phyloP scores from a whole-genome alignment of 345 rosid genomes.

The Salix viminalis region DNA sequence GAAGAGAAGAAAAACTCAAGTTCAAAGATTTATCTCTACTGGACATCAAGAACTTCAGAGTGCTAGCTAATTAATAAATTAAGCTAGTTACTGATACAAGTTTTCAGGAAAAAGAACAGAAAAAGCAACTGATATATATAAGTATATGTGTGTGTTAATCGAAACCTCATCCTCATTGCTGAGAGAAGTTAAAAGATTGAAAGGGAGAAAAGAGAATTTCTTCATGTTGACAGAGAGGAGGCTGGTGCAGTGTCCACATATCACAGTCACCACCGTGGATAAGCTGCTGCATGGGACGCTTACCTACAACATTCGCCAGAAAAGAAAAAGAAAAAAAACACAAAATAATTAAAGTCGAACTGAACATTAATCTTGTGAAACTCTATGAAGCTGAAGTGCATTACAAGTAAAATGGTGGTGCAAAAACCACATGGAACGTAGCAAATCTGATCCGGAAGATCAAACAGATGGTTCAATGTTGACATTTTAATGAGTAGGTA shows the following conservation, averaged over 20 bases:
- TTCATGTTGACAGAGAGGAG: slow-evolving; percentile 89
- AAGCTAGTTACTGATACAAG: not conserved
- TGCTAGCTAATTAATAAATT: not conserved
- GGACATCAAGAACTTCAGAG: not conserved
- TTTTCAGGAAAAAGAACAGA: not conserved
- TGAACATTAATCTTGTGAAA: not conserved
- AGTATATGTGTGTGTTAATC: not conserved
- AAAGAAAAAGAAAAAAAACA: not conserved
- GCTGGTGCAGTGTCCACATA: slow-evolving; percentile 93
- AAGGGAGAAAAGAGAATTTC: slow-evolving; percentile 82
- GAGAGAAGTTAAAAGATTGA: slow-evolving; percentile 72
- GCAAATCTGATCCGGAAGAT: slow-evolving; percentile 88
- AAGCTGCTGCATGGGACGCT: slow-evolving; percentile 85
- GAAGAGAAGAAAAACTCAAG: not conserved
- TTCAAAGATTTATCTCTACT: not conserved
- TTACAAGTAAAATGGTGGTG: slow-evolving; percentile 84
- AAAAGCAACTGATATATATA: not conserved
- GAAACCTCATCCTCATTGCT: slow-evolving; percentile 37
- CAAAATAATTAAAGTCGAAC: not conserved
- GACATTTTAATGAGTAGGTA: slow-evolving; percentile 32
- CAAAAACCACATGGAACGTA: slow-evolving; percentile 96
- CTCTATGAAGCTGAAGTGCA: not conserved
- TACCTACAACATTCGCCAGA: slow-evolving; percentile 42
- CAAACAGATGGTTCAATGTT: slow-evolving; percentile 54
- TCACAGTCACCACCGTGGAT: slow-evolving; percentile 84